Base-by-base conservation (phyloP, 23 red algal genomes). In the Cyanidiococcus yangmingshanensis region DNA sequence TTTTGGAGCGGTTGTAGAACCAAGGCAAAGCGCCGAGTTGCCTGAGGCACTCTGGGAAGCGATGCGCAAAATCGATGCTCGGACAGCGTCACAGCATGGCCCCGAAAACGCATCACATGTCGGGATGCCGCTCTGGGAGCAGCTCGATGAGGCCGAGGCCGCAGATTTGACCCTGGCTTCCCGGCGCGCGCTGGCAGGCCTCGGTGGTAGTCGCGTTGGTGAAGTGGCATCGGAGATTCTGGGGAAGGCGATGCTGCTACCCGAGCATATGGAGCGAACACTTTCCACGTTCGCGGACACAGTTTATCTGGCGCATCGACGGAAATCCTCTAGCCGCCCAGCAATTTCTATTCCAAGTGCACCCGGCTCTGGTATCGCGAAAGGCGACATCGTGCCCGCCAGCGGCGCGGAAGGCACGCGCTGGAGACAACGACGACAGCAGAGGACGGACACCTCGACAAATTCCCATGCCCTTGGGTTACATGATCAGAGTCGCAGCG, bases 101-200 rank as follows among this genome's bases (percentile, higher is more conserved):
- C 45, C 7, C 7, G 45, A 54, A 7, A 21, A 54, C 45, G 12
- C 7, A 7, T 54, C 45, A 21, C 7, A 54, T 54, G 12, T 54
- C 21, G 45, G 7, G 45, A 21, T 15, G 45, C 45, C 12, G 45
- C 45, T 54, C 45, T 54, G 45, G 45, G 12, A 54, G 45, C 45
- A 54, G 12, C 45, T 54, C 21, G 63, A 71, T 29, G 63, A 7
- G 3, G 21, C 63, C 3, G n/a, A 3, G n/a, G n/a, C 63, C 27
- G 63, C 15, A 71, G 63, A 71, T 29, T 71, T 71, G 63, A 71
- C 63, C 16, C 32, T 25, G 63, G 63, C 63, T 7, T 25, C 63
- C 3, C 63, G 27, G 63, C 63, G 63, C n/a, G 63, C 63, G 63
- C 63, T 71, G 12, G 7, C n/a, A 12, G 63, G 63, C 12, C 16